Evolutionary conservation across 2,329 filamentous ascomycete species (phyloP).

Genomic region (Ophiocordyceps camponoti-saundersi): DNA sequence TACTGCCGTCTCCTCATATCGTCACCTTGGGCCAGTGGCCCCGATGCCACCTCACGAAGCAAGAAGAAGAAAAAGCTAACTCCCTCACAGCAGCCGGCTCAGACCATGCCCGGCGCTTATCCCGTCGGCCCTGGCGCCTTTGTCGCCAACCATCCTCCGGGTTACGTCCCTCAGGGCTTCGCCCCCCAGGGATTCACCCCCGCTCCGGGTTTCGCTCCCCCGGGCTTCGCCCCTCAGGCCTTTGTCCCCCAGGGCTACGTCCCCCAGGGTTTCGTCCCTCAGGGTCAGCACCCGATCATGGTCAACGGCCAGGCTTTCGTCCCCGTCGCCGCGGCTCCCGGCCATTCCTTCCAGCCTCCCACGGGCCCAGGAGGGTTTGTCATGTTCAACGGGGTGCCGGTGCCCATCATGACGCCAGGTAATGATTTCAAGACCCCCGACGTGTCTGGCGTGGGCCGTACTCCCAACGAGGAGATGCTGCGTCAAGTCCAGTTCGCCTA

Average conservation of each 20-base stretch:
- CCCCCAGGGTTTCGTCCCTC: not conserved
- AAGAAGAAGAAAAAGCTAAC: not conserved
- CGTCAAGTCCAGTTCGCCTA: conserved; percentile 31
- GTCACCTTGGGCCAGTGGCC: too few species aligned
- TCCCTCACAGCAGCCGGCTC: conserved; percentile 9
- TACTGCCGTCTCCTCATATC: too few species aligned
- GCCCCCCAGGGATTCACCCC: conserved; percentile 2
- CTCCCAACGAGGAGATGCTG: conserved; percentile 26
- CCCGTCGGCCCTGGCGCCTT: conserved; percentile 13
- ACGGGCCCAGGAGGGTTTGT: conserved; percentile 9
- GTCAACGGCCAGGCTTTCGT: conserved; percentile 12
- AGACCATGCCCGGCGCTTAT: conserved; percentile 8
- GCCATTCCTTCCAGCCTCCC: conserved; percentile 10
- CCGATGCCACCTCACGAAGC: too few species aligned
- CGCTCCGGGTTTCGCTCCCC: conserved; percentile 14
- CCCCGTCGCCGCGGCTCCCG: conserved; percentile 5
- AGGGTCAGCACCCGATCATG: conserved; percentile 15
- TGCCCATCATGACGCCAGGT: conserved; percentile 21
- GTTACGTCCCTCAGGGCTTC: not conserved
- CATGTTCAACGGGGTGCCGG: conserved; percentile 1
- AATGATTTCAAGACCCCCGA: conserved; percentile 22
- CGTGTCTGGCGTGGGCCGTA: conserved; percentile 34
- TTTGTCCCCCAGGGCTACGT: conserved; percentile 10
- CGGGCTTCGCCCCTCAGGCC: too few species aligned
- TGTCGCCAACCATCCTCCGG: conserved; percentile 14